Evolutionary conservation across 2,329 filamentous ascomycete species (phyloP).

Genomic region (Colletotrichum liaoningense): DNA sequence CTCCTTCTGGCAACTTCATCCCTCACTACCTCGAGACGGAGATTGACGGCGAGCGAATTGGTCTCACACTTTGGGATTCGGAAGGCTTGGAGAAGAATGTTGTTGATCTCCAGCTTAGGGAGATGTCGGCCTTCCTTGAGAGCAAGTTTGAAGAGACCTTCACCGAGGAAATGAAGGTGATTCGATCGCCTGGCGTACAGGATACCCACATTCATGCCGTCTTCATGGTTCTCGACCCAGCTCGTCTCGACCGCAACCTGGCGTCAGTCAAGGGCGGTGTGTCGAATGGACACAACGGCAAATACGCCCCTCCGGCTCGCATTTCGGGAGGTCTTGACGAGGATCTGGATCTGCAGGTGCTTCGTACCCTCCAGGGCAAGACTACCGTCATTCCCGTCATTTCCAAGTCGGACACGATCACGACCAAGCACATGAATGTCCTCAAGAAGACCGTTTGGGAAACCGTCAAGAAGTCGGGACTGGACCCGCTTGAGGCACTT

Average conservation of each 20-base stretch:
- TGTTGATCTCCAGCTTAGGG: conserved; percentile 91
- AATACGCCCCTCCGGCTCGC: conserved; percentile 55
- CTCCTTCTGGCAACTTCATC: conserved; percentile 77
- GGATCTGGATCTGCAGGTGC: conserved; percentile 88
- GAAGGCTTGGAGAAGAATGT: conserved; percentile 94
- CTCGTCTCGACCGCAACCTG: conserved; percentile 85
- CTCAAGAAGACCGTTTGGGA: conserved; percentile 93
- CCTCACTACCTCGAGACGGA: conserved; percentile 95
- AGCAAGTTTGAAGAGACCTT: conserved; percentile 99
- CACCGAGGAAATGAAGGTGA: conserved; percentile 95
- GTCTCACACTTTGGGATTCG: conserved; percentile 96
- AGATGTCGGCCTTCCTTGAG: conserved; percentile 92
- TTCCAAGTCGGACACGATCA: conserved; percentile 96
- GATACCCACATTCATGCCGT: conserved; percentile 98
- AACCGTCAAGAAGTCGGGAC: conserved; percentile 83
- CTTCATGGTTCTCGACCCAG: conserved; percentile 90
- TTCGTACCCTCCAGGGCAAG: conserved; percentile 89
- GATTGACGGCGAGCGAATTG: conserved; percentile 90
- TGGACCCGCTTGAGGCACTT: conserved; percentile 90
- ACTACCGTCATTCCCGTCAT: conserved; percentile 96
- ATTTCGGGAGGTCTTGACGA: conserved; percentile 81
- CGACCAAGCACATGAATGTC: conserved; percentile 91
- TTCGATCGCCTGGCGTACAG: conserved; percentile 90
- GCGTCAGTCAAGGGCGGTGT: conserved; percentile 69
- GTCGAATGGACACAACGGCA: conserved; percentile 63